phyloP scores from a whole-genome alignment of 164 flowering plant genomes.

The Protea cynaroides region DNA sequence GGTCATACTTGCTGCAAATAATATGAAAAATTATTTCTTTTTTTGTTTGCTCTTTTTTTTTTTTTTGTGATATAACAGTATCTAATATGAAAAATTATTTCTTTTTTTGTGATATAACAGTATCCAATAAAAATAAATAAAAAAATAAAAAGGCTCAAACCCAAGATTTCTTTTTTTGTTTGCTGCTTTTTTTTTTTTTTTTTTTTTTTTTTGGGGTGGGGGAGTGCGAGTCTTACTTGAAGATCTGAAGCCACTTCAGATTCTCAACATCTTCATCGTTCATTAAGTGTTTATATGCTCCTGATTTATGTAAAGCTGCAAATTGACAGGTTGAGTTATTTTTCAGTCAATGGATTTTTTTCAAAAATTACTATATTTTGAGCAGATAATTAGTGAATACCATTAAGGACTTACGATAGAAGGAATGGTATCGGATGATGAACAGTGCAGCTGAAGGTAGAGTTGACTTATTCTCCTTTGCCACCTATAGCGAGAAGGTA shows the following conservation, averaged over 20 bases:
- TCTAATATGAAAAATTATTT: too few relatives aligned
- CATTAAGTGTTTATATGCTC: conserved; percentile 33
- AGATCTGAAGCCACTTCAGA: conserved; percentile 36
- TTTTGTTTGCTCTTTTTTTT: too few relatives aligned
- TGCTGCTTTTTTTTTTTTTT: not conserved
- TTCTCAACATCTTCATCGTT: conserved; percentile 33
- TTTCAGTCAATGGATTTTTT: not conserved
- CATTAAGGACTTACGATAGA: conserved; percentile 41
- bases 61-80: too few relatives aligned
- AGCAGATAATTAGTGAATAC: not conserved
- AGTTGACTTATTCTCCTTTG: conserved; percentile 53
- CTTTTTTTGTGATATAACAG: too few relatives aligned
- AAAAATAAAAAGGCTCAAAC: too few relatives aligned
- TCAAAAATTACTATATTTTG: not conserved
- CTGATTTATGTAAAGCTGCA: conserved; percentile 28
- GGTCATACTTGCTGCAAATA: conserved; percentile 39
- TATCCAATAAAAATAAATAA: too few relatives aligned
- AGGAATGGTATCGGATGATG: conserved; percentile 73
- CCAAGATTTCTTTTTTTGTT: too few relatives aligned
- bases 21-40: too few relatives aligned
- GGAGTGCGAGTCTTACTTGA: conserved; percentile 19
- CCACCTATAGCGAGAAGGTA: conserved; percentile 37
- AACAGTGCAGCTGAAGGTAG: conserved; percentile 66
- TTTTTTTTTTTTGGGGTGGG: too few relatives aligned
- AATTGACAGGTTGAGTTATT: conserved; percentile 21